phyloP scores from a whole-genome alignment of 345 rosid species.

The Salix arbutifolia region DNA sequence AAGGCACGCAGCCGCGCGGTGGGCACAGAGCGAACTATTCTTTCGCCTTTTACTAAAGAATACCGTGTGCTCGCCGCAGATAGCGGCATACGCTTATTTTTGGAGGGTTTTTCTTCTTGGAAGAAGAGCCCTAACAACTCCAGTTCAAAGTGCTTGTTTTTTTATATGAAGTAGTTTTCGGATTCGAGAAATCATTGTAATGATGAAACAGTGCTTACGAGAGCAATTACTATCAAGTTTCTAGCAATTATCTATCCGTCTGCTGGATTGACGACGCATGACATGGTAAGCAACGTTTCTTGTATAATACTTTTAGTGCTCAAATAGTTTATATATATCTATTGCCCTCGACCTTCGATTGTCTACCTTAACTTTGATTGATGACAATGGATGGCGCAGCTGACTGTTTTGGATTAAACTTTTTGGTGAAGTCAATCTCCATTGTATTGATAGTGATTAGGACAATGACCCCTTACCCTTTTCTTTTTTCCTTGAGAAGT shows the following conservation, averaged over 20 bases:
- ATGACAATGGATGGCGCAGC: background rate
- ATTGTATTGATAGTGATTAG: too few species aligned
- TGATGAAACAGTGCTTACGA: too few species aligned
- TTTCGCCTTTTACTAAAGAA: conserved; percentile 61
- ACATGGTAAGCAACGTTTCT: too few species aligned
- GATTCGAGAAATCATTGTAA: too few species aligned
- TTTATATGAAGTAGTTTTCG: too few species aligned
- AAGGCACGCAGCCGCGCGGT: conserved; percentile 26
- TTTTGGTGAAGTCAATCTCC: background rate
- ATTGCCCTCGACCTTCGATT: too few species aligned
- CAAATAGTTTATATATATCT: too few species aligned
- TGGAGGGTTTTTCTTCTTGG: background rate
- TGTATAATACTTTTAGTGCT: too few species aligned
- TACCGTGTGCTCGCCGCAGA: conserved; percentile 36
- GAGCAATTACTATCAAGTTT: too few species aligned
- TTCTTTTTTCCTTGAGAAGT: background rate
- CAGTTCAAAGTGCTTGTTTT: background rate
- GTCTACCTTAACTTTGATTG: background rate
- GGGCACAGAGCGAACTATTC: conserved; percentile 54
- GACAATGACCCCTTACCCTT: background rate
- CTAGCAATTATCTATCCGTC: too few species aligned
- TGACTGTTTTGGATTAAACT: background rate
- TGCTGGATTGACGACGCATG: too few species aligned
- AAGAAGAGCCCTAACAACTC: background rate
- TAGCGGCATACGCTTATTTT: conserved; percentile 24